Percentiles rank a stretch among this genome's conserved stretches.
These are phyloP conservation scores for Tillandsia fasciculata DNA, from an alignment of 176 grass and related monocot species.

Conservation along the genomic window DNA sequence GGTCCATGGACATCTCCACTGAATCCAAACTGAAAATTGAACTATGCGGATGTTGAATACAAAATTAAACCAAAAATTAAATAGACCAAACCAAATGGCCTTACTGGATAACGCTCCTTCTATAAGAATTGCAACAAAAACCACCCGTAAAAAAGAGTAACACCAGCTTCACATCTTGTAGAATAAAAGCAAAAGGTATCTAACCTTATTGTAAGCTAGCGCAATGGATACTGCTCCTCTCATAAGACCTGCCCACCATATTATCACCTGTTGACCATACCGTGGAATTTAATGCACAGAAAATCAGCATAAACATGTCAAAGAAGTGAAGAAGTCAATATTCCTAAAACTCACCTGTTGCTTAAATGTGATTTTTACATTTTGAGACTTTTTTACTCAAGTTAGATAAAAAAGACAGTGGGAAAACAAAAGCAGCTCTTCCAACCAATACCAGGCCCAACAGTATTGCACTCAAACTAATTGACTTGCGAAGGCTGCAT, in stretches of 20 bases:
- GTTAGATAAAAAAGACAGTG: conserved; percentile 61
- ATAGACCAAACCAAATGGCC: too few relatives aligned
- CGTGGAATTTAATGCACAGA: conserved; percentile 12
- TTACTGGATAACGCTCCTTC: too few relatives aligned
- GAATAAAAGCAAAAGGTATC: background rate
- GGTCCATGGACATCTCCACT: too few relatives aligned
- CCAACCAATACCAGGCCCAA: conserved; percentile 65
- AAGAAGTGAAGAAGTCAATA: conserved; percentile 10
- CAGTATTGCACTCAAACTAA: conserved; percentile 57
- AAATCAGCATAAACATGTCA: conserved; percentile 2
- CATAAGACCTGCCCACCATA: conserved; percentile 65
- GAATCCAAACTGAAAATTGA: too few relatives aligned
- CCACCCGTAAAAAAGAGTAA: too few relatives aligned
- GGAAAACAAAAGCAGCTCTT: conserved; percentile 86
- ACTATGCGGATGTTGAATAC: too few relatives aligned
- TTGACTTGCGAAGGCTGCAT: conserved; percentile 61
- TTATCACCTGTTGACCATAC: conserved; percentile 47
- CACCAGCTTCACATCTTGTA: too few relatives aligned
- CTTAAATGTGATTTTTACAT: conserved; percentile 52
- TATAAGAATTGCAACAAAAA: too few relatives aligned
- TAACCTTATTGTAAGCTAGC: conserved; percentile 87
- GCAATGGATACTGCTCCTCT: conserved; percentile 75
- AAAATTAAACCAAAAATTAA: too few relatives aligned
- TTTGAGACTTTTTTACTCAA: conserved; percentile 52
- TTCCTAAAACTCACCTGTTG: conserved; percentile 60